Conservation (phyloP, 495 filamentous ascomycete species). For the Viridothelium virens region DNA sequence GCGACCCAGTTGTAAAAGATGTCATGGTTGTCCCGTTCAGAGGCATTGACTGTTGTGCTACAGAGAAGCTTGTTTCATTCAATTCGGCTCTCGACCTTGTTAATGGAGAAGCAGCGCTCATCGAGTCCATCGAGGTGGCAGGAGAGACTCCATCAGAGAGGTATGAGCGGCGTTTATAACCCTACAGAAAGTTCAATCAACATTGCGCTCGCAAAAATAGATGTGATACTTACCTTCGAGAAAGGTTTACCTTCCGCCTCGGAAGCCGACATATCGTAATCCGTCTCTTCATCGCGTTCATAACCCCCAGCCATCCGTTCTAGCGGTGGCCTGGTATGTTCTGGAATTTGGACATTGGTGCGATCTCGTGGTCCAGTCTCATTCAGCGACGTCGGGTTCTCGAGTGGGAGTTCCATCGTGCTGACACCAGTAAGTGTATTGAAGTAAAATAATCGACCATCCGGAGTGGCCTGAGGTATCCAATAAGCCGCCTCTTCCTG, state of each 20-base stretch:
- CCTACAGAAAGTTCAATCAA: slow-evolving; percentile 20
- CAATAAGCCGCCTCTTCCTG: slow-evolving; percentile 91
- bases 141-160: slow-evolving; percentile 70
- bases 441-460: slow-evolving; percentile 93
- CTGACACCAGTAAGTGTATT: slow-evolving; percentile 92
- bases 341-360: slow-evolving; percentile 77
- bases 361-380: slow-evolving; percentile 83
- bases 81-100: slow-evolving; percentile 31
- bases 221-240: slow-evolving; percentile 37
- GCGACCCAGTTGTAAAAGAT: slow-evolving; percentile 39
- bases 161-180: slow-evolving; percentile 56
- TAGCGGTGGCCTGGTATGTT: slow-evolving; percentile 83
- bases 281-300: slow-evolving; percentile 48
- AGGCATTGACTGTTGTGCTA: slow-evolving; percentile 40
- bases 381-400: slow-evolving; percentile 70
- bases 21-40: slow-evolving; percentile 57
- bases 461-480: slow-evolving; percentile 94
- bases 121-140: slow-evolving; percentile 84
- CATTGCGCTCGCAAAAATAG: background rate
- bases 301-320: slow-evolving; percentile 86
- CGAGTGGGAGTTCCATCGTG: slow-evolving; percentile 86
- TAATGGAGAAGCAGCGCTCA: slow-evolving; percentile 53
- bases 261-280: slow-evolving; percentile 85
- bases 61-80: slow-evolving; percentile 42
- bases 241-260: slow-evolving; percentile 65